Evolutionary conservation across 2,329 filamentous ascomycete species (phyloP).

Genomic region (Penicillium sp.): DNA sequence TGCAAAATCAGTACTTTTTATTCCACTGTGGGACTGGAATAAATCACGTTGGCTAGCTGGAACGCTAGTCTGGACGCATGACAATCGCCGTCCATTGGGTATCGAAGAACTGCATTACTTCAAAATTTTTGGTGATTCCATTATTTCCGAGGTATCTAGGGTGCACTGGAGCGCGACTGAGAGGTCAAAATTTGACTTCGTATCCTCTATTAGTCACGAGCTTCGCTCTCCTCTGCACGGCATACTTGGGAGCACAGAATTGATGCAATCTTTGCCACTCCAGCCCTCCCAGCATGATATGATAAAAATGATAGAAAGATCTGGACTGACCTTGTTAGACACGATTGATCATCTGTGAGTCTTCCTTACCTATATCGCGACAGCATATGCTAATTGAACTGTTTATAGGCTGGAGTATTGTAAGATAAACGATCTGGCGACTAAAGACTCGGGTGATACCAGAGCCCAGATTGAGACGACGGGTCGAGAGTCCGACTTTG

Average conservation of each 20-base stretch:
- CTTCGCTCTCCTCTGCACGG: slow-evolving; percentile 54
- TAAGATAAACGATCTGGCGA: slow-evolving; percentile 44
- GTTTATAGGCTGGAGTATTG: slow-evolving; percentile 45
- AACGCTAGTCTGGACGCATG: slow-evolving; percentile 32
- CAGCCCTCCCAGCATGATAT: slow-evolving; percentile 48
- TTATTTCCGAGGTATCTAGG: slow-evolving; percentile 41
- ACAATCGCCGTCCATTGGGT: slow-evolving; percentile 24
- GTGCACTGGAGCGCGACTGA: slow-evolving; percentile 42
- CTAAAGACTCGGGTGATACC: no score
- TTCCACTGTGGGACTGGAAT: neutral
- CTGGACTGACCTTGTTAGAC: slow-evolving; percentile 56
- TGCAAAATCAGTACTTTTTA: neutral
- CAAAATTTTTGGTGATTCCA: slow-evolving; percentile 38
- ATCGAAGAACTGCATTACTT: slow-evolving; percentile 39
- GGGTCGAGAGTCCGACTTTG: slow-evolving; percentile 33
- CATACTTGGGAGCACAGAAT: slow-evolving; percentile 55
- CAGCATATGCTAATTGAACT: no score
- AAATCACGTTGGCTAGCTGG: neutral
- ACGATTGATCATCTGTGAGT: slow-evolving; percentile 48
- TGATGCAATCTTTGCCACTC: slow-evolving; percentile 51
- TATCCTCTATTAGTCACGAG: slow-evolving; percentile 58
- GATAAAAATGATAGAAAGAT: slow-evolving; percentile 54
- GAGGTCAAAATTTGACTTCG: slow-evolving; percentile 57
- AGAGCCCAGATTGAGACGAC: no score
- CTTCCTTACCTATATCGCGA: no score